Conservation (phyloP, 2,329 filamentous ascomycete species). For the Sodiomyces alkalinus region DNA sequence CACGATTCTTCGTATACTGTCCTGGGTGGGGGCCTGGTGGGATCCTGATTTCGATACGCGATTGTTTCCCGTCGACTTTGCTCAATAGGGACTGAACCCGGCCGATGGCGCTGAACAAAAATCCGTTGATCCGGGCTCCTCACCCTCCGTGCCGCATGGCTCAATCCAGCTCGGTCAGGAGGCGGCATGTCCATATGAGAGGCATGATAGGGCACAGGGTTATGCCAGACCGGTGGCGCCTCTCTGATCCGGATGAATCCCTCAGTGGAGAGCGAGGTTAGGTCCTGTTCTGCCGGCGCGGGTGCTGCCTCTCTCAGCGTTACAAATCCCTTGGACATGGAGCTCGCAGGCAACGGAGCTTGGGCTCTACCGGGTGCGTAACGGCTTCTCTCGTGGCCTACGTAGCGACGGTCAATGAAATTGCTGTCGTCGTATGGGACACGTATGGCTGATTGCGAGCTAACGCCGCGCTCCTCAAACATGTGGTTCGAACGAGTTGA, state of each 20-base stretch:
- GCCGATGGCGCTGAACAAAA: too few species aligned
- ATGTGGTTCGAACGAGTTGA: too few species aligned
- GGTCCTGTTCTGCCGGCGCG: neutral
- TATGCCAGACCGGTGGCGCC: neutral
- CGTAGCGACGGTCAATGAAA: too few species aligned
- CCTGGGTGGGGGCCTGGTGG: too few species aligned
- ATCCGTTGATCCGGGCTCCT: too few species aligned
- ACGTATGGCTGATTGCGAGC: neutral
- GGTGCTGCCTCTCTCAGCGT: neutral
- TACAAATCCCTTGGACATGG: neutral
- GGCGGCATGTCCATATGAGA: neutral
- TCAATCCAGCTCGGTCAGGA: neutral
- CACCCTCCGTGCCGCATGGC: too few species aligned
- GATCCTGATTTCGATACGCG: too few species aligned
- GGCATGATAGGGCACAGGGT: neutral
- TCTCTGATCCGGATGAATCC: conserved; percentile 1
- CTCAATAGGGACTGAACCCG: too few species aligned
- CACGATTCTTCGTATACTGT: too few species aligned
- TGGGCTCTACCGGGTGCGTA: neutral
- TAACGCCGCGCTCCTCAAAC: neutral
- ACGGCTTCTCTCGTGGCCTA: too few species aligned
- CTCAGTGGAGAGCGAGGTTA: neutral
- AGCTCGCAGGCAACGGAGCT: neutral
- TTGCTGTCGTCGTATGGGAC: too few species aligned
- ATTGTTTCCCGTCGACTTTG: too few species aligned